These are phyloP conservation scores for Paulownia fortunei DNA, from an alignment of 257 asterid genomes.

Conservation along the genomic window DNA sequence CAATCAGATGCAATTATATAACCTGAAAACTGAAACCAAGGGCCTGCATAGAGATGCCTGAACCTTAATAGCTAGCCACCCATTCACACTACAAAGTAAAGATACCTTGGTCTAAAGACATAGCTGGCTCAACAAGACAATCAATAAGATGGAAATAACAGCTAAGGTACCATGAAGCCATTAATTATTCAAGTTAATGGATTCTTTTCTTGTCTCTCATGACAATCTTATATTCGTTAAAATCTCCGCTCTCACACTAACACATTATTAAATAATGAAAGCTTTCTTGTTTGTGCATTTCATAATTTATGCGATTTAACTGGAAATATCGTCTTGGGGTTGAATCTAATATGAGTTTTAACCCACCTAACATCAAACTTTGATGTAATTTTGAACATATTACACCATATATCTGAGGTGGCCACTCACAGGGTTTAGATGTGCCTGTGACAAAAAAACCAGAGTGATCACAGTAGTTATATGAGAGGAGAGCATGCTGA, in stretches of 20 bases:
- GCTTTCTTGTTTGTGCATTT: too few species aligned
- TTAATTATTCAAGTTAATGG: neutral
- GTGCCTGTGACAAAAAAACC: neutral
- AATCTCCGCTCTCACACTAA: too few species aligned
- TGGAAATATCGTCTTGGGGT: too few species aligned
- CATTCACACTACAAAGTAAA: conserved; percentile 15
- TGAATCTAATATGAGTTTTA: too few species aligned
- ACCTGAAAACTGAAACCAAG: neutral
- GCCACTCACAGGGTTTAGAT: neutral
- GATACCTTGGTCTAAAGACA: conserved; percentile 15
- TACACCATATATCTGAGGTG: neutral
- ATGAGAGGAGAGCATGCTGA: neutral
- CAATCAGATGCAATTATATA: neutral
- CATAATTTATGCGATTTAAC: too few species aligned
- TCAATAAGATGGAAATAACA: conserved; percentile 23
- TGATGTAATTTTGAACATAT: neutral
- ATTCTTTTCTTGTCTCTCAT: conserved; percentile 13
- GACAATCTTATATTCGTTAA: neutral
- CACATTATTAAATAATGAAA: too few species aligned
- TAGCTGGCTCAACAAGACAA: conserved; percentile 21
- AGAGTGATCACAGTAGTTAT: neutral
- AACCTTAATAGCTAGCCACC: conserved; percentile 26
- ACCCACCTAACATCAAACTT: neutral
- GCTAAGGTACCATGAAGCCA: neutral
- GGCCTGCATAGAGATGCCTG: conserved; percentile 17